Base-by-base conservation (phyloP, 2,329 filamentous ascomycete genomes). In the Fusarium redolens region DNA sequence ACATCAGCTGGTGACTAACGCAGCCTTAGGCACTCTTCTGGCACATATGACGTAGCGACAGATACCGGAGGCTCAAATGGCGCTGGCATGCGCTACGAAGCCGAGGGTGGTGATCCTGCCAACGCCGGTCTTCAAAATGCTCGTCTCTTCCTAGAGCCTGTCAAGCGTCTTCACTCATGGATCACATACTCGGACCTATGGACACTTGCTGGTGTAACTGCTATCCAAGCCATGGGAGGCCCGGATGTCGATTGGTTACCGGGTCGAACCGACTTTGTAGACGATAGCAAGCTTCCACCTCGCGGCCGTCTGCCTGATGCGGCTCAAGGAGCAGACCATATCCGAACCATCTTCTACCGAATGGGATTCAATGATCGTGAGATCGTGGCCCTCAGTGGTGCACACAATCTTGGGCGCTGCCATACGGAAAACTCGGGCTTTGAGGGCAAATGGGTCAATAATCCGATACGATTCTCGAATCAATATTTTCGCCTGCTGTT, bases 161-260 rank as follows among this genome's bases (percentile, higher is more conserved):
- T 64, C 17, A 64, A 64, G 7, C 61, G 44, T 18, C 61, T 64
- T 11, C 57, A 64, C 3, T 37, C 61, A 2, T 64, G 61, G 61
- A 64, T 64, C 9, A 64, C 61, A 13, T 64, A 64, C 17, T 62
- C 61, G 7, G 61, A 64, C 14, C 57, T 64, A 15, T 64, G 61
- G 61, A 64, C 61, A 0, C 37, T 64, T 7, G 61, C 61, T 25
- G 61, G 61, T 3, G 57, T 62, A 9, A 52, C 57, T 1, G 61
- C 61, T 1, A 64, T 64, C 0, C 44, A 17, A 10, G 57, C 44
- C 4, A 64, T 64, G 61, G 61, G 61, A 4, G 61, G 61, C 1
- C 61, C 61, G 0, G 37, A 62, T 3, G 31, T 64, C 4, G 31
- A 62, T 13, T 64, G 61, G 61, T 17, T 62, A 4, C 44, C 61